These are phyloP conservation scores for Fusarium acutatum DNA, from an alignment of 2,329 filamentous ascomycete genomes.

Conservation along the genomic window DNA sequence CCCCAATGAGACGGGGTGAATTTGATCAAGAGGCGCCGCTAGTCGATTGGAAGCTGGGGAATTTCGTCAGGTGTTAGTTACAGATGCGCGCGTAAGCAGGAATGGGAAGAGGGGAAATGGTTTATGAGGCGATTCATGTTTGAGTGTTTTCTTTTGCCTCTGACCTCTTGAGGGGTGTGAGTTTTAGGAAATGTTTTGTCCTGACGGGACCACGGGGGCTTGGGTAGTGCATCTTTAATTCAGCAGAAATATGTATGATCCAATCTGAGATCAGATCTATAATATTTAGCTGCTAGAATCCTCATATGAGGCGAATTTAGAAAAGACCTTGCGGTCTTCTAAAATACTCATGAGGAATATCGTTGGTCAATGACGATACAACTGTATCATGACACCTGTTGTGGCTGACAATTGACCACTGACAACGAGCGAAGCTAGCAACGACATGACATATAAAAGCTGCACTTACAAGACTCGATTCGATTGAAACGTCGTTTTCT, in stretches of 20 bases:
- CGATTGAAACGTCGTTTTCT: constrained; percentile 10
- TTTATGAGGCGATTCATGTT: constrained; percentile 21
- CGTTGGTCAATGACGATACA: constrained; percentile 34
- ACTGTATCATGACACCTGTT: constrained; percentile 18
- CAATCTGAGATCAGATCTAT: background rate
- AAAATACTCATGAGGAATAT: background rate
- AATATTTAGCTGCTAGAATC: background rate
- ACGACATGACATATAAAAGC: constrained; percentile 3
- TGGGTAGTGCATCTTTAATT: background rate
- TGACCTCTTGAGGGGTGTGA: constrained; percentile 2
- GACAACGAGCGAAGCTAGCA: constrained; percentile 12
- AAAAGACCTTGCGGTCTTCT: background rate
- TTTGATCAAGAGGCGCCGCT: constrained; percentile 41
- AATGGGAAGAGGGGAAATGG: constrained; percentile 13
- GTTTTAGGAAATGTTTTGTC: background rate
- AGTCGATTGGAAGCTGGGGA: constrained; percentile 35
- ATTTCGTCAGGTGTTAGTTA: constrained; percentile 24
- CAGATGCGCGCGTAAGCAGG: constrained; percentile 13
- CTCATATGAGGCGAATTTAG: background rate
- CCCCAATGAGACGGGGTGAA: constrained; percentile 41
- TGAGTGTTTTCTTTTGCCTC: constrained; percentile 7
- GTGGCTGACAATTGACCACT: constrained; percentile 28
- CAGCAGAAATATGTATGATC: background rate
- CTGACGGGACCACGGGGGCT: background rate
- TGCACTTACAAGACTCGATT: constrained; percentile 26